Evolutionary conservation across 2,329 filamentous ascomycete species (phyloP).

Genomic region (Pestalotiopsis sp.): DNA sequence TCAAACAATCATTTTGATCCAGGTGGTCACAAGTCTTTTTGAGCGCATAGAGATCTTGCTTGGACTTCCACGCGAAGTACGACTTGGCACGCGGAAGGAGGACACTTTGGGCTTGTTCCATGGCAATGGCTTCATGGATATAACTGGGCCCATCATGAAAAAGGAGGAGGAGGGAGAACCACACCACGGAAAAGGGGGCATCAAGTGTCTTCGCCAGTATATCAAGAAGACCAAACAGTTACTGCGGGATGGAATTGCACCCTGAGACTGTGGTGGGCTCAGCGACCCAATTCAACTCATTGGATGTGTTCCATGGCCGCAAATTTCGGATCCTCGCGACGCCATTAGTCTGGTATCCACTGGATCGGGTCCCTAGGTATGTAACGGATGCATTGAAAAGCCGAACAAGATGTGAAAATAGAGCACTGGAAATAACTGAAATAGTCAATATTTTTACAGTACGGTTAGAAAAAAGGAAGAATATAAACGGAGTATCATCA

Average conservation of each 20-base stretch:
- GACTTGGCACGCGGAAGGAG: background rate
- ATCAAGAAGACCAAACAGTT: background rate
- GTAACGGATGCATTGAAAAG: too few species aligned
- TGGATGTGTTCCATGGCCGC: too few species aligned
- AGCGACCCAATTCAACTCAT: too few species aligned
- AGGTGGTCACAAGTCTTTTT: background rate
- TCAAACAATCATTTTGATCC: conserved; percentile 4
- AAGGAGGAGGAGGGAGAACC: background rate
- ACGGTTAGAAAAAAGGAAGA: too few species aligned
- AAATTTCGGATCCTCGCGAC: too few species aligned
- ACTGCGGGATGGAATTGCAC: background rate
- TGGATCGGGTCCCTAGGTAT: too few species aligned
- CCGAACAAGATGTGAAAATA: too few species aligned
- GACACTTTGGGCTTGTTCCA: background rate
- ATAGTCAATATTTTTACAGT: too few species aligned
- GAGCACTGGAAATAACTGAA: too few species aligned
- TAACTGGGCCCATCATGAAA: background rate
- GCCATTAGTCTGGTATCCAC: too few species aligned
- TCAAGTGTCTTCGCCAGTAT: background rate
- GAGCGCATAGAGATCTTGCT: background rate
- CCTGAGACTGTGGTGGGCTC: background rate
- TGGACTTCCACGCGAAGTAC: background rate
- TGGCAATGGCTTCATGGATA: background rate
- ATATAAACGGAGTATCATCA: too few species aligned
- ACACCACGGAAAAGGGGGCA: background rate